These are phyloP conservation scores for Irpex sp. DNA, from an alignment of 1,284 basidiomycete species.

Conservation along the genomic window DNA sequence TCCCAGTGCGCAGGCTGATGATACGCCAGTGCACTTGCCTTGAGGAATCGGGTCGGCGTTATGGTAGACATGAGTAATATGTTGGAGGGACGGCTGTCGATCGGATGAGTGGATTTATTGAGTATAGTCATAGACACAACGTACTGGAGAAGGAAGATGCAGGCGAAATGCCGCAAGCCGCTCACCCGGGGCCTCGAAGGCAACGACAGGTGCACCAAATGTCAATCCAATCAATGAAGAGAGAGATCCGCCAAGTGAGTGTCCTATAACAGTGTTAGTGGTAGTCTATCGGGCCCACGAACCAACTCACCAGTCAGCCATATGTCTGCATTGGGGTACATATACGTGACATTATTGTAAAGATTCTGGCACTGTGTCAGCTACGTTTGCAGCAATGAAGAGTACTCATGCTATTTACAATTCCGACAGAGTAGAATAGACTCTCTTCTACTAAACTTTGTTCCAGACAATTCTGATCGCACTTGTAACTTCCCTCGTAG, in stretches of 20 bases:
- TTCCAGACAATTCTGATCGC: constrained; percentile 83
- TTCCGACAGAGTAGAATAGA: constrained; percentile 87
- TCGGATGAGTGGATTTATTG: not conserved
- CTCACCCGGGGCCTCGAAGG: constrained; percentile 93
- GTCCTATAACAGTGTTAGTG: constrained; percentile 85
- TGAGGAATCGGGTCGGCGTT: constrained; percentile 86
- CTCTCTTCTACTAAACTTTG: constrained; percentile 77
- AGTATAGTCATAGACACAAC: constrained; percentile 20
- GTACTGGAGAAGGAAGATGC: constrained; percentile 82
- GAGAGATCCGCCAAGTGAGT: constrained; percentile 85
- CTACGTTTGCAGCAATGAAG: not conserved
- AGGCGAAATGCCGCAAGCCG: constrained; percentile 80
- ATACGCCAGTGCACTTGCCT: constrained; percentile 77
- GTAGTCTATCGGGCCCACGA: not conserved
- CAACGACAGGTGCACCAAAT: constrained; percentile 88
- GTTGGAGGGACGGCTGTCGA: constrained; percentile 63
- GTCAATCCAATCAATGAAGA: constrained; percentile 87
- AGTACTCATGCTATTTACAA: constrained; percentile 58
- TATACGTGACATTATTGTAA: constrained; percentile 90
- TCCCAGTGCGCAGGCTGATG: constrained; percentile 68
- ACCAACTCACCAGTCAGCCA: not conserved
- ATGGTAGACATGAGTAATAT: constrained; percentile 82
- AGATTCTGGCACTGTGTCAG: constrained; percentile 55
- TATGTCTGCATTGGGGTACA: constrained; percentile 70
- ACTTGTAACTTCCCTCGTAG: constrained; percentile 79